Base-by-base conservation (phyloP, 2,329 filamentous ascomycete genomes). In the Neopestalotiopsis rosae region DNA sequence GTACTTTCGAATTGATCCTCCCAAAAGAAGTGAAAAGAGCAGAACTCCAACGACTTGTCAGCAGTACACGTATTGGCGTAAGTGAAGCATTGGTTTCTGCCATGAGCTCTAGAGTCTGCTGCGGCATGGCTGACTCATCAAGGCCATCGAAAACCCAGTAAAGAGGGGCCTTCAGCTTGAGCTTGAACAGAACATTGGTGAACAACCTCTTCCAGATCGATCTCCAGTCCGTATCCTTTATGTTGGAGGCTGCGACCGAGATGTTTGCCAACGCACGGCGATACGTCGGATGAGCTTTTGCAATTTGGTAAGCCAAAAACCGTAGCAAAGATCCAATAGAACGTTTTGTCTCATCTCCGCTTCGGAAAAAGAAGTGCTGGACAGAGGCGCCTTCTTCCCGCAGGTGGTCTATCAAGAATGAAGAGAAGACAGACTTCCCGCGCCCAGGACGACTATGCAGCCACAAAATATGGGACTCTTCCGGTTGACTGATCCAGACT, bases 61-160 rank as follows among this genome's bases (percentile, higher is more conserved):
- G 30, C 20, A 69, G 7, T 24, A 69, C 63, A 5, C 34, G 64
- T 28, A 69, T 34, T 3, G 63, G 57, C 9, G 34, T 65, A 17
- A n/a, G 20, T 30, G 66, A 68, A 30, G 17, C 24, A 1, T 32
- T 65, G 12, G 68, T 24, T 30, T 66, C 66, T 30, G 49, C 56
- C 13, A 68, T 57, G 5, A 71, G 12, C n/a, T 71, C 71, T 7
- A 72, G 34, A 4, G 70, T 58, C 30, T 64, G 20, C n/a, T 65
- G 57, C 0, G 63, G 34, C 1, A 49, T 57, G 32, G 65, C 49
- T 4, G 64, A 68, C 17, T 72, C 71, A 17, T 72, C 71, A 0
- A 72, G 58, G n/a, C 28, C 71, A 24, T 72, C 71, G 20, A 72
- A 69, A 12, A 72, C 58, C 71, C 69, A 72, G 61, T 71, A 72